phyloP scores from a whole-genome alignment of 1,139 yeast genomes.

The Chernovozyma aurita region DNA sequence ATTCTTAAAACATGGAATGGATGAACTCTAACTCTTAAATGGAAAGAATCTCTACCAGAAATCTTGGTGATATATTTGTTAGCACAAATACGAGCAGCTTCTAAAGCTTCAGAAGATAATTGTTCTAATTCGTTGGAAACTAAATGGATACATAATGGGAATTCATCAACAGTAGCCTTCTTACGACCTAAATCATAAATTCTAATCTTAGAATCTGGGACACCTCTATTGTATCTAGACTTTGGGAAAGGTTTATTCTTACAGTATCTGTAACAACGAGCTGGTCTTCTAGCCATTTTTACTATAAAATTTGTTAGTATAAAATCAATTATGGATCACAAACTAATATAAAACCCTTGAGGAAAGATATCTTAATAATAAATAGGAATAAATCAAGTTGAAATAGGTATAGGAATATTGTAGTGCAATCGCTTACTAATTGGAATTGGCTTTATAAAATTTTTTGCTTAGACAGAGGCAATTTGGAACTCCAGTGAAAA shows the following conservation, averaged over 20 bases:
- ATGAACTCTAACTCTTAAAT: conserved; percentile 99
- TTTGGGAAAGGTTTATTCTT: conserved; percentile 99
- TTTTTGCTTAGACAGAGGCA: too few species aligned
- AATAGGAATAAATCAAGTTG: neutral
- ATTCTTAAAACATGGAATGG: conserved; percentile 99
- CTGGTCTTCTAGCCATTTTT: conserved; percentile 99
- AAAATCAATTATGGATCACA: too few species aligned
- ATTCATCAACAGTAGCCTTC: conserved; percentile 99
- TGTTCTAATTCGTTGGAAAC: conserved; percentile 99
- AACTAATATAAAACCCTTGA: too few species aligned
- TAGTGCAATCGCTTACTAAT: too few species aligned
- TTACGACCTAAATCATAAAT: conserved; percentile 99
- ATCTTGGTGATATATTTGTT: conserved; percentile 98
- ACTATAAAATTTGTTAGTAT: conserved; percentile 20
- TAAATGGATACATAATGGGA: conserved; percentile 98
- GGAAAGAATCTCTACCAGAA: conserved; percentile 99
- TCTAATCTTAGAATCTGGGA: conserved; percentile 99
- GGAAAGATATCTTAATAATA: too few species aligned
- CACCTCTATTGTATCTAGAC: conserved; percentile 99
- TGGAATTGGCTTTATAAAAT: too few species aligned
- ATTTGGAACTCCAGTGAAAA: too few species aligned
- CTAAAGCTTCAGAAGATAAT: conserved; percentile 98
- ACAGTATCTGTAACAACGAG: conserved; percentile 99
- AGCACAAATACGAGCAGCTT: conserved; percentile 99
- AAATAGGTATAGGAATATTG: neutral